phyloP scores from a whole-genome alignment of 2,329 filamentous ascomycete species.

The Coniochaeta ligniaria region DNA sequence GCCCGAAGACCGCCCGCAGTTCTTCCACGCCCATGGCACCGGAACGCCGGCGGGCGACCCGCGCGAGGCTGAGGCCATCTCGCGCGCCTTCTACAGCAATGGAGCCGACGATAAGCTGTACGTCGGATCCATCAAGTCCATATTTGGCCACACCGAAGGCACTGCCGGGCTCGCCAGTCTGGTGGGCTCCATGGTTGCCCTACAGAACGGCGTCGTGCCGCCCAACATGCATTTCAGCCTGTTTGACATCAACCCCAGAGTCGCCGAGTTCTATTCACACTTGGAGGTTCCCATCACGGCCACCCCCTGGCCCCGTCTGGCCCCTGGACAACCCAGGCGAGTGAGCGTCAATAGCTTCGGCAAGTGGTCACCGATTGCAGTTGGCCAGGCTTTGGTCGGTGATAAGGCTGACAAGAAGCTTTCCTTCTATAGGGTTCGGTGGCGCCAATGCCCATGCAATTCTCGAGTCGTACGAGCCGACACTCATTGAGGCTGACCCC shows the following conservation, averaged over 20 bases:
- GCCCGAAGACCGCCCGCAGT: constrained; percentile 23
- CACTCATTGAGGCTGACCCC: background rate
- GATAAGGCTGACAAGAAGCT: no score
- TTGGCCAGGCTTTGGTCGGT: no score
- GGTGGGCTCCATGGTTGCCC: constrained; percentile 29
- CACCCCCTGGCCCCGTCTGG: constrained; percentile 27
- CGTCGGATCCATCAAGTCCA: constrained; percentile 30
- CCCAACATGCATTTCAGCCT: constrained; percentile 36
- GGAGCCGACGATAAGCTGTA: constrained; percentile 11
- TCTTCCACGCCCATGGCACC: constrained; percentile 36
- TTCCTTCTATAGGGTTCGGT: no score
- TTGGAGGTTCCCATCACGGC: constrained; percentile 30
- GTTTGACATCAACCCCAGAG: constrained; percentile 35
- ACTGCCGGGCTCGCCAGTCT: constrained; percentile 36
- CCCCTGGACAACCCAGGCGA: background rate
- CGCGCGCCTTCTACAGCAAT: constrained; percentile 3
- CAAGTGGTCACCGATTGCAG: no score
- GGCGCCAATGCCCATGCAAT: constrained; percentile 18
- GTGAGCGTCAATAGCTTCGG: constrained; percentile 27
- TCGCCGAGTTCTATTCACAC: constrained; percentile 21
- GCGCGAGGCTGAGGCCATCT: constrained; percentile 1
- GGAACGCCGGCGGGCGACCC: constrained; percentile 17
- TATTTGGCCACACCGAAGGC: constrained; percentile 39
- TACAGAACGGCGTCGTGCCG: constrained; percentile 29
- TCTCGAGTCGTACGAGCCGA: constrained; percentile 7